These are phyloP conservation scores for Colletotrichum cuscutae DNA, from an alignment of 2,329 filamentous ascomycete genomes.

Conservation along the genomic window DNA sequence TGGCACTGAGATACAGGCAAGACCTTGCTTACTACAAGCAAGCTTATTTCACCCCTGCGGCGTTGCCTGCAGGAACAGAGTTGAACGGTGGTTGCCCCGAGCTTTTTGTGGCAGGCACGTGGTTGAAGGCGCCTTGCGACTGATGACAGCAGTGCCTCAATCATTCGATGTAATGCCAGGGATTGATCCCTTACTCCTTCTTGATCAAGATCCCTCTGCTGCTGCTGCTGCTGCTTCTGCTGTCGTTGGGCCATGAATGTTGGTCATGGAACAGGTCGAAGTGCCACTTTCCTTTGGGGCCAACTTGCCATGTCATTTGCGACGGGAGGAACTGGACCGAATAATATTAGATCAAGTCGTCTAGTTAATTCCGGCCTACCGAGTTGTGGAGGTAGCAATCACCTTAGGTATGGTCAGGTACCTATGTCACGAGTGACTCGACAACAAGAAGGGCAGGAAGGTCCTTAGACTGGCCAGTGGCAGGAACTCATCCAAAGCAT, in stretches of 20 bases:
- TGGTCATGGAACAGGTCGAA: not conserved
- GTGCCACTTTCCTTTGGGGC: not conserved
- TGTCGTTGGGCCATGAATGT: too few species aligned
- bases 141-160: not conserved
- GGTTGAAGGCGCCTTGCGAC: not conserved
- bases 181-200: not conserved
- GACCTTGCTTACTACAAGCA: slow-evolving; percentile 3
- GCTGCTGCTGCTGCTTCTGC: too few species aligned
- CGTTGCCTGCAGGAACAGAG: not conserved
- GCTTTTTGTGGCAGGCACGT: not conserved
- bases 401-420: too few species aligned
- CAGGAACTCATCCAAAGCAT: too few species aligned
- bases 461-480: not conserved
- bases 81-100: not conserved
- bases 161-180: not conserved
- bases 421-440: not conserved
- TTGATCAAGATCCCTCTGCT: not conserved
- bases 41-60: slow-evolving; percentile 8
- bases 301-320: not conserved
- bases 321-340: not conserved
- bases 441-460: not conserved
- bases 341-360: not conserved
- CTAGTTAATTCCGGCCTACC: not conserved
- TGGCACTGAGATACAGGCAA: not conserved
- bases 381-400: not conserved